Conservation (phyloP, 371 early-diverging fungal species). For the Apophysomyces elegans region DNA sequence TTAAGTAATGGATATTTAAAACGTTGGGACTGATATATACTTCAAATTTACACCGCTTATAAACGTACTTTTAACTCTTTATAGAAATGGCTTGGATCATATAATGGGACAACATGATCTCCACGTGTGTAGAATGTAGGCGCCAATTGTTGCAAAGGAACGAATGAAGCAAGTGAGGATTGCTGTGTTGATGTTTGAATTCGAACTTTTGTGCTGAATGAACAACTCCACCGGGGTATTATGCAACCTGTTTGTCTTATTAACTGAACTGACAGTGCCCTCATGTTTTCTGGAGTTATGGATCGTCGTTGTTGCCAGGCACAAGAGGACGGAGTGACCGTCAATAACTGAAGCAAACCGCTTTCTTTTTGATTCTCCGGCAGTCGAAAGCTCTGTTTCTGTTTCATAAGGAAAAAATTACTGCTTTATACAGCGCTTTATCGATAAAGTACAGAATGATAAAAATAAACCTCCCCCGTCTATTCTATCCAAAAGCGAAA, state of each 20-base stretch:
- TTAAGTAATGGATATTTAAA: not conserved
- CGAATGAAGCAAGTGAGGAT: constrained; percentile 9
- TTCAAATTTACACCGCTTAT: not conserved
- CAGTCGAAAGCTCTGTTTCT: too few relatives aligned
- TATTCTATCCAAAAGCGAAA: too few relatives aligned
- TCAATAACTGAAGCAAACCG: not conserved
- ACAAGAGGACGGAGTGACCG: not conserved
- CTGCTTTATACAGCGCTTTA: too few relatives aligned
- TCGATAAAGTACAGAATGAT: too few relatives aligned
- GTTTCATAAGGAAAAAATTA: too few relatives aligned
- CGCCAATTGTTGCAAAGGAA: constrained; percentile 19
- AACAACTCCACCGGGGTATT: not conserved
- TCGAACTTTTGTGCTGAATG: not conserved
- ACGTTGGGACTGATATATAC: not conserved
- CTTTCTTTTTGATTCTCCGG: too few relatives aligned
- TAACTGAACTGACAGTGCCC: not conserved
- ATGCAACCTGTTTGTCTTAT: constrained; percentile 1
- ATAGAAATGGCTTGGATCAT: constrained; percentile 53
- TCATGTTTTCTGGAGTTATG: not conserved
- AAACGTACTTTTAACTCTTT: constrained; percentile 49
- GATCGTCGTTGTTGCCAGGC: not conserved
- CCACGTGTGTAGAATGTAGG: constrained; percentile 45
- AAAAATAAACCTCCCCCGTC: too few relatives aligned
- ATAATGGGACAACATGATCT: constrained; percentile 37
- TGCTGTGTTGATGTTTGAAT: not conserved